Base-by-base conservation (phyloP, 2,329 filamentous ascomycete species). In the Sarocladium kiliense region DNA sequence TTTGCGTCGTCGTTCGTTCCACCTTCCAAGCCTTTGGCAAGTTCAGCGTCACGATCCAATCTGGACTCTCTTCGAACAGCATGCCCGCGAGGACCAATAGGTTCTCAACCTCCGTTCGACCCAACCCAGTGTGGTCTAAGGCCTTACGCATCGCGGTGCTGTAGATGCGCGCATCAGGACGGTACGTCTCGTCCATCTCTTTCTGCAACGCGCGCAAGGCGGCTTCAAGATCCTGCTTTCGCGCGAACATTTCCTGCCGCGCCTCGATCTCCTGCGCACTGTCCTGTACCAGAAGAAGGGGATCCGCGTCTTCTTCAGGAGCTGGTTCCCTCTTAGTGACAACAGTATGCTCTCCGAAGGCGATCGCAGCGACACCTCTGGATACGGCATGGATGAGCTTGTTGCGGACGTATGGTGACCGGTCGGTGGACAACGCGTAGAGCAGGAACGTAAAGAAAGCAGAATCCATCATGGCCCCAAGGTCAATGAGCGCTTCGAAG, bases 401-500 rank as follows among this genome's bases (percentile, higher is more conserved):
- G 56, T 77, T 76, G 39, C 85, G 81, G 5, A 87, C 78, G 62
- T 77, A 87, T 0, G 85, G 83, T 1, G 85, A 88, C 21, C 75
- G 73, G 65, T 87, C 84, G 1, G 80, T 85, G 57, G 81, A 82
- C 54, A 86, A 71, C 16, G 78, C 74, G 23, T 78, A 77, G 30
- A 87, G 71, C 41, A 87, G 70, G 55, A 86, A 77, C 49, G 72
- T 74, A 60, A 85, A 74, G 42, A 87, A 74, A 1, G 71, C 68
- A 2, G 79, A 72, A 54, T 82, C 79, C 60, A 78, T 71, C 61
- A 88, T 71, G 50, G 78, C 76, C 0, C 82, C 83, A n/a, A 87
- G 75, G 58, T 87, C 82, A 36, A 87, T 74, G 44, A 88, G 69
- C 10, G 80, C 77, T 61, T 87, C 81, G 55, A 84, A 87, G 1